Base-by-base conservation (phyloP, 2,329 filamentous ascomycete genomes). In the Arthrobotrys sinensis region DNA sequence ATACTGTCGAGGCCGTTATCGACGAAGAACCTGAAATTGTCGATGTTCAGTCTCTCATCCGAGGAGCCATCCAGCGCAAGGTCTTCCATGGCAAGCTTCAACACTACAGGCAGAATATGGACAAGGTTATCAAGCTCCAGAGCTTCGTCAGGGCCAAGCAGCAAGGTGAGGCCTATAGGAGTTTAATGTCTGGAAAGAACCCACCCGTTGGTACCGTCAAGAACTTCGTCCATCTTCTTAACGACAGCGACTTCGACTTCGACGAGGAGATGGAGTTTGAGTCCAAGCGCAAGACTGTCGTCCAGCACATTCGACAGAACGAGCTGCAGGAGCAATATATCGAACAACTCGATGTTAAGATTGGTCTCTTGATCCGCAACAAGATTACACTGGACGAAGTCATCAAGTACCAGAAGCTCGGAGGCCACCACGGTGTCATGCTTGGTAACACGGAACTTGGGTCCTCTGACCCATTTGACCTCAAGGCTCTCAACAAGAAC, bases 361-460 rank as follows among this genome's bases (percentile, higher is more conserved):
- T 99, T 84, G 96, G 96, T 0, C 89, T 99, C 2, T 88, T 99
- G 16, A 96, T 99, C 82, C 98, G 98, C 88, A 99, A 99, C 89
- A 99, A 99, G 85, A 99, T 99, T 82, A 98, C 96, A 0, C 88
- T 99, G 3, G 96, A 99, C 83, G 96, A 99, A 85, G 96, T 99
- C 32, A 93, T 99, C 69, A 93, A 94, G 82, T 96, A 98, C 83
- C 96, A 99, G 83, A 95, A 92, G 86, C 97, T 96, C 82, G 96
- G 96, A 70, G 94, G 95, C 1, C 92, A 96, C 82, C 91, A 94
- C 21, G 92, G 94, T 80, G 92, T 90, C 76, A 88, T 98, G 34
- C 87, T 99, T 60, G 92, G 93, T 73, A 97, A 96, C 85, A 92
- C 90, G n/a, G 90, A 94, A 63, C 94, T 97, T 79, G 90, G 91